Evolutionary conservation across 805 yeast genomes (phyloP), one percentile per base, ranked within the genome.

Genomic region (Candida lessepsii): DNA sequence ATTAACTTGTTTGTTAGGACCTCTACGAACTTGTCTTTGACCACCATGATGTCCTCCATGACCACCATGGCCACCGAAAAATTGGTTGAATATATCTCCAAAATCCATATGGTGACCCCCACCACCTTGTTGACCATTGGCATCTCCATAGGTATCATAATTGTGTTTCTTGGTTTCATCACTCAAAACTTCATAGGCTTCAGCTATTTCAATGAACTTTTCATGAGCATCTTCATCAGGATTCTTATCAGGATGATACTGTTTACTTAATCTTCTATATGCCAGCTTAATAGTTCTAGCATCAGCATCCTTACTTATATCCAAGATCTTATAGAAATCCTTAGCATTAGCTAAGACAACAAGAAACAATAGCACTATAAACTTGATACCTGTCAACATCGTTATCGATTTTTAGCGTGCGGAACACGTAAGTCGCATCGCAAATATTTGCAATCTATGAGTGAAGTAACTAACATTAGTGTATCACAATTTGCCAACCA

Each of bases 171-270:
- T 85, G 41, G 85, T 86, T 4, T 74, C 58, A 57, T 88, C 87
- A 48, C 79, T 75, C 46, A 89, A 71, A 9, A 88, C 85, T 40
- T 89, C 96, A 60, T 91, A 91, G 0, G 98, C 98, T 55, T 85
- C 95, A 11, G 96, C 96, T 20, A 93, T 76, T 61, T 89, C 95
- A 37, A 93, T 82, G 59, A 90, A 93, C 63, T 78, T 82, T 36
- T 84, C 82, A 49, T 86, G 89, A 1, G 97, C 96, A 20, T 76
- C 83, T 7, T 86, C 88, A 51, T 83, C 78, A 6, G 84, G 82
- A 58, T 91, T 93, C 66, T 91, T 91, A 63, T 91, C 99, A 2
- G 99, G 99, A 57, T 91, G 99, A 62, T 77, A 88, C 56, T 86
- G 86, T 59, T 87, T 83, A 49, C 90, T 81, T 48, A 91, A 65